A percentile compares a stretch with the other conserved stretches of the same genome.
phyloP scores from a whole-genome alignment of 495 filamentous ascomycete genomes.

The Pyrenula aspistea region DNA sequence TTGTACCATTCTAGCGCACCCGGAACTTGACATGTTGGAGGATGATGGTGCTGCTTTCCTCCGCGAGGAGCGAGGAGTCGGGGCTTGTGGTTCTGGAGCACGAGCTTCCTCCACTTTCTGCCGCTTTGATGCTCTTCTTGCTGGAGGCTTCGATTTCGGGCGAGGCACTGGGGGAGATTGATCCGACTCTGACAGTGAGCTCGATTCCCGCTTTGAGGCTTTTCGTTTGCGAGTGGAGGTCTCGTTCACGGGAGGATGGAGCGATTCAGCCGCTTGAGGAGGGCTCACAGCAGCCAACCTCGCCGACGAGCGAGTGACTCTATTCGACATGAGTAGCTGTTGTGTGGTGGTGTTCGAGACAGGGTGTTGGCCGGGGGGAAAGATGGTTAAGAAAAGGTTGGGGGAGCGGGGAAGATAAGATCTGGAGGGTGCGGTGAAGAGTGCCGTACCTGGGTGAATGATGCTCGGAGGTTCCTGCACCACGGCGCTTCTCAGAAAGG shows the following conservation, averaged over 20 bases:
- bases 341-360: not conserved
- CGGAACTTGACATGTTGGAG: not conserved
- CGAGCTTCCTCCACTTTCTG: not conserved
- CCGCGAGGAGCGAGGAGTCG: not conserved
- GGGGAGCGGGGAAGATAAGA: not conserved
- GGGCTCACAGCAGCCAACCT: constrained; percentile 58
- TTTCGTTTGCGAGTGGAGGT: constrained; percentile 45
- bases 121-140: not conserved
- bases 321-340: constrained; percentile 65
- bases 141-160: constrained; percentile 16
- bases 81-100: not conserved
- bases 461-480: not conserved
- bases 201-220: constrained; percentile 30
- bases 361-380: not conserved
- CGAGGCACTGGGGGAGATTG: constrained; percentile 27
- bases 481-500: not conserved
- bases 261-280: constrained; percentile 22
- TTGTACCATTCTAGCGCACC: not conserved
- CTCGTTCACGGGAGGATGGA: constrained; percentile 26
- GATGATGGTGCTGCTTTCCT: not conserved
- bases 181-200: constrained; percentile 24
- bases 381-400: not conserved
- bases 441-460: not conserved
- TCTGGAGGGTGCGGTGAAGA: not conserved
- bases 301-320: constrained; percentile 69